Base-by-base conservation (phyloP, 2,329 filamentous ascomycete genomes). In the Paramyrothecium roridum region DNA sequence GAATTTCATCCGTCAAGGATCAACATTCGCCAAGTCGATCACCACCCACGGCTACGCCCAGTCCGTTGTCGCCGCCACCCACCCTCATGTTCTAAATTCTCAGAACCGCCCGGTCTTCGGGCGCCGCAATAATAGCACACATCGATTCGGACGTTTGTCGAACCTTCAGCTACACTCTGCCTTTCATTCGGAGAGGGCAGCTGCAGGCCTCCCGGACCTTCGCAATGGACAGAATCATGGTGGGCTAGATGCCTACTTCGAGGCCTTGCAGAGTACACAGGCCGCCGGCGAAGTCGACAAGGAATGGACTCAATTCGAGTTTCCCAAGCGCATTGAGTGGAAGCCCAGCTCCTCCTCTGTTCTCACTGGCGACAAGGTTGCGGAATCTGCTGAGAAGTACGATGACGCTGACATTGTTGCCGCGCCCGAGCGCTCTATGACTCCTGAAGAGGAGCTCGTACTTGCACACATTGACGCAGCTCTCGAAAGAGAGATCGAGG, bases 1-100 rank as follows among this genome's bases (percentile, higher is more conserved):
- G 78, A 87, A 83, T 81, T 90, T 98, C 82, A 91, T 96, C 86
- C 93, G 95, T 82, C 90, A 93, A 84, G 93, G 91, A 88, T 89
- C 97, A 78, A 70, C 73, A 68, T 73, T 75, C 69, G 88, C 91
- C 71, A 98, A 98, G 81, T 92, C 93, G 70, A 89, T 98, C 75
- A 93, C 91, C 74, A 93, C 91, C 72, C 91, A 98, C 85, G 93
- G 93, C 77, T 98, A 97, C 84, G 93, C 93, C 67, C 93, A 98
- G 75, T 96, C 93, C 61, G 89, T 98, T 77, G 92, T 99, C 77
- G 95, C 95, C 70, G 93, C 92, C 67, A 91, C 91, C 61, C 92
- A 96, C 61, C 84, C 83, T 55, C 80, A 83, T 87, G 89, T 79
- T 82, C 85, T 81, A 83, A 91, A 87, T 82, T 86, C 78, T 71